Percentiles rank a stretch among this genome's conserved stretches.
Conservation (phyloP, 805 yeast species). For the Grigorovia jiainica region DNA sequence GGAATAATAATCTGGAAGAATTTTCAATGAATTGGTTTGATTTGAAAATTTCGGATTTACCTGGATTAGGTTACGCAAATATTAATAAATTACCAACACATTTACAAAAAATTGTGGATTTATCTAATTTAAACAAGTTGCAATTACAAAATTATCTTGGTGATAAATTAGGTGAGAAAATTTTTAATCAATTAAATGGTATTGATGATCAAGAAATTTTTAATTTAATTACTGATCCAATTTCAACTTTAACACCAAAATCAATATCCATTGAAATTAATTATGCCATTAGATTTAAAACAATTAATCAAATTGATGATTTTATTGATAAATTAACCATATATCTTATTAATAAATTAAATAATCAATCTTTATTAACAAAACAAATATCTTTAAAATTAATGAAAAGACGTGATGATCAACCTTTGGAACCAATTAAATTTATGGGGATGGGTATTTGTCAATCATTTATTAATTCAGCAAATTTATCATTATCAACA, state of each 20-base stretch:
- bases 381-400: slow-evolving; percentile 55
- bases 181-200: slow-evolving; percentile 56
- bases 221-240: slow-evolving; percentile 40
- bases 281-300: slow-evolving; percentile 77
- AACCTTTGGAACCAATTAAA: slow-evolving; percentile 70
- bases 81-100: slow-evolving; percentile 34
- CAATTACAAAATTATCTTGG: slow-evolving; percentile 48
- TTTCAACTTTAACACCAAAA: slow-evolving; percentile 46
- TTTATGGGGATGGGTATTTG: slow-evolving; percentile 80
- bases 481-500: slow-evolving; percentile 53
- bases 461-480: slow-evolving; percentile 49
- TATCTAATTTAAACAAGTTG: slow-evolving; percentile 34
- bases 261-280: slow-evolving; percentile 82
- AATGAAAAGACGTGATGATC: slow-evolving; percentile 52
- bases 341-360: slow-evolving; percentile 51
- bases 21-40: slow-evolving; percentile 19
- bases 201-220: slow-evolving; percentile 49
- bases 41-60: slow-evolving; percentile 35
- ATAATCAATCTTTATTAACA: slow-evolving; percentile 39
- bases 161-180: slow-evolving; percentile 54
- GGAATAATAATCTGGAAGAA: slow-evolving; percentile 28
- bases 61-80: slow-evolving; percentile 55
- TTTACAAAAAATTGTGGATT: slow-evolving; percentile 5
- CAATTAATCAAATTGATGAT: slow-evolving; percentile 47
- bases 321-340: slow-evolving; percentile 50